Base-by-base conservation (phyloP, 2,329 filamentous ascomycete genomes). In the Cercospora sesami region DNA sequence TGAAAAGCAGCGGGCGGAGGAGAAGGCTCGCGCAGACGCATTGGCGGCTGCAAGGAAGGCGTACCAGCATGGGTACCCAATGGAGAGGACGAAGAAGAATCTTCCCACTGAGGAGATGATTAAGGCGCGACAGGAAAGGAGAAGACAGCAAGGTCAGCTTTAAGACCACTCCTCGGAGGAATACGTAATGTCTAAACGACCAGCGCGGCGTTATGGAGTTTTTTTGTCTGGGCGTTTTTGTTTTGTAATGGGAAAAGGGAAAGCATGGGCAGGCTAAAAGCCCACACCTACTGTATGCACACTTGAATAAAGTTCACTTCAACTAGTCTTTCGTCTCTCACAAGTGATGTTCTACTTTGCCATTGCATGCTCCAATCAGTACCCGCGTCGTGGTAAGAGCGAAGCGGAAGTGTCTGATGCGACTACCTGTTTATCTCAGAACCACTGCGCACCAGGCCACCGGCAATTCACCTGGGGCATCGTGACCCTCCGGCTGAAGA, bases 151-250 rank as follows among this genome's bases (percentile, higher is more conserved):
- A 36, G 55, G 55, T 33, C 55, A 59, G n/a, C 55, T 26, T 59
- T 36, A 36, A 59, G 55, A 36, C 55, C 55, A 33, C 55, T 59
- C 18, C 55, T 59, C 55, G 55, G 55, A 31, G 31, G 31, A 36
- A 59, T 59, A 59, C 55, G 8, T 59, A 59, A 59, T 59, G 55
- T 59, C 55, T 59, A 59, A 59, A 59, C 55, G 55, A 59, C 55
- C 28, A 59, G 55, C 55, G 55, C 18, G 55, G 55, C 55, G 55
- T 59, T n/a, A 18, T 9, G 55, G 55, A 31, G 55, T 59, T 59
- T 31, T 31, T 59, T 33, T 58, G 33, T 36, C 14, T 59, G 55
- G 30, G 36, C 36, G 36, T 21, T 59, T 59, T 59, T 53, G 48
- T 26, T 18, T 30, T 26, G 30, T 28, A 58, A 26, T 33, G 30